Percentiles rank a stretch among this genome's conserved stretches.
Conservation (phyloP, 2,329 filamentous ascomycete species). For the Ophiostoma sp. region DNA sequence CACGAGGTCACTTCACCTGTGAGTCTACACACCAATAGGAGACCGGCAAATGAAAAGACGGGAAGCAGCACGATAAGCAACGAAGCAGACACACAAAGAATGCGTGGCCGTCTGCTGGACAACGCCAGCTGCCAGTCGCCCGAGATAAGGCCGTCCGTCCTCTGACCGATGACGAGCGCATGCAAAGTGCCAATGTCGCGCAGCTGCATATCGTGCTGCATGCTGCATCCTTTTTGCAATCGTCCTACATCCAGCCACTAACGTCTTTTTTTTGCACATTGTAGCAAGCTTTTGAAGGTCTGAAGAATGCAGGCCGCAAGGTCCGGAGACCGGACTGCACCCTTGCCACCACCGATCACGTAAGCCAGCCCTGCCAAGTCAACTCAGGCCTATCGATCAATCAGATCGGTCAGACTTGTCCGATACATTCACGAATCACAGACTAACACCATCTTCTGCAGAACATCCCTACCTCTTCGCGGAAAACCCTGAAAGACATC, state of each 20-base stretch:
- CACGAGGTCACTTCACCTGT: constrained; percentile 97
- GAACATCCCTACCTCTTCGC: constrained; percentile 89
- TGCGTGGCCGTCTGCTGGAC: not conserved
- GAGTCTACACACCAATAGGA: constrained; percentile 34
- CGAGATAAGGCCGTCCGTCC: not conserved
- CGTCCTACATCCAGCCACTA: not conserved
- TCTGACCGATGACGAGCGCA: not conserved
- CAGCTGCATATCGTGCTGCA: not conserved
- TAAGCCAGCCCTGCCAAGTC: constrained; percentile 44
- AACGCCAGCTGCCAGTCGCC: not conserved
- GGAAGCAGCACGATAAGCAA: not conserved
- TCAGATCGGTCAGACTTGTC: not conserved
- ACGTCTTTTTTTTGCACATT: constrained; percentile 22
- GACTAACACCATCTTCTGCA: constrained; percentile 34
- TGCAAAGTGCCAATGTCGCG: not conserved
- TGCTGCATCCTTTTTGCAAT: not conserved
- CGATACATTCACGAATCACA: not conserved
- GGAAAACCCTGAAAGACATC: constrained; percentile 91
- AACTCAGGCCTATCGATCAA: not conserved
- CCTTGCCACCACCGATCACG: constrained; percentile 91
- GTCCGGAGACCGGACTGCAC: constrained; percentile 96
- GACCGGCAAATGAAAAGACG: not conserved
- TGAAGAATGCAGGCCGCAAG: constrained; percentile 79
- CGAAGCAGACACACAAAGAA: not conserved
- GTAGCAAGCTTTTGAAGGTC: constrained; percentile 93